Conservation (phyloP, 257 asterid genomes). For the Solanum virginianum region DNA sequence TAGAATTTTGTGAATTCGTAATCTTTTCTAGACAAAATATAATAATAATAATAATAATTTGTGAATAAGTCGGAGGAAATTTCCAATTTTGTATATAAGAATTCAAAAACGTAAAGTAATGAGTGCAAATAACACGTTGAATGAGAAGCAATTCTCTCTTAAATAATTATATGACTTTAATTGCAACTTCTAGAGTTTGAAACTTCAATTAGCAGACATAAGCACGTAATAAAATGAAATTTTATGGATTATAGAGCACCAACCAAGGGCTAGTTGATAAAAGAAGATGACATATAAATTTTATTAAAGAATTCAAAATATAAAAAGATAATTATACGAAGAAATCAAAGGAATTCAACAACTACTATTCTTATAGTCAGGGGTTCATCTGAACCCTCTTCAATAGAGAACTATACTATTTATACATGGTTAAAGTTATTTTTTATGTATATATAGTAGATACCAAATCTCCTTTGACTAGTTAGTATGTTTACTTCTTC, state of each 20-base stretch:
- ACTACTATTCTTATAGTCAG: not conserved
- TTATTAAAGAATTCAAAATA: rapidly evolving
- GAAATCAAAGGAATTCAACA: not conserved
- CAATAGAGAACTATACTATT: no score
- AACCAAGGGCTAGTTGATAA: not conserved
- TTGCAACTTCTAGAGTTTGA: not conserved
- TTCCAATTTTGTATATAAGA: not conserved
- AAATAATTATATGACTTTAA: not conserved
- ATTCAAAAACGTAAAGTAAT: not conserved
- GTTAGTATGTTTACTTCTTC: no score
- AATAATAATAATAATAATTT: not conserved
- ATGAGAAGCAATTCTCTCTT: not conserved
- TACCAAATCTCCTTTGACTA: no score
- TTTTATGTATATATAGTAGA: no score
- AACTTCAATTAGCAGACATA: not conserved
- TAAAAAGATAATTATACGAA: not conserved
- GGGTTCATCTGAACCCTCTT: no score
- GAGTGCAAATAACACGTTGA: not conserved
- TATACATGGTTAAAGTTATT: no score
- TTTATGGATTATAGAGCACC: not conserved
- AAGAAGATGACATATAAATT: not conserved
- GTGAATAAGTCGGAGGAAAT: not conserved
- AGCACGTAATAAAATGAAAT: not conserved
- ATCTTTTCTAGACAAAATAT: not conserved
- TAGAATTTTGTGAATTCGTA: not conserved